Conservation (phyloP, 768 basidiomycete genomes). For the Rhodocollybia butyracea region DNA sequence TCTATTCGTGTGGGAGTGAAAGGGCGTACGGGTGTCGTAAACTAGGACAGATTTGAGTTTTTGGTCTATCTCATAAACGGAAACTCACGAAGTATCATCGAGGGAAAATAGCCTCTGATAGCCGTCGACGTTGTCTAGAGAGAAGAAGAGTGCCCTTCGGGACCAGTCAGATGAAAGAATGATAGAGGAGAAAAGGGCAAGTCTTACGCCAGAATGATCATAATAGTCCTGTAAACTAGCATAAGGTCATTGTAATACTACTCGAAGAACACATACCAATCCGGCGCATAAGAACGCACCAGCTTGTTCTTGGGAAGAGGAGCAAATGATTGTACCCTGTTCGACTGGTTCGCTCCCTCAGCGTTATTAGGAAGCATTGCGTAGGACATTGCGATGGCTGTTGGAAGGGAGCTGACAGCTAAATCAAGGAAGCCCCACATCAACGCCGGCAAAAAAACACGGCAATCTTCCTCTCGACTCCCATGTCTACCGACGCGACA, state of each 20-base stretch:
- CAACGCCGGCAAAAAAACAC: not conserved
- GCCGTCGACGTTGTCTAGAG: slow-evolving; percentile 62
- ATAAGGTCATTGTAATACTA: not conserved
- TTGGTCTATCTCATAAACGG: not conserved
- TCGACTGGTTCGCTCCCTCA: not conserved
- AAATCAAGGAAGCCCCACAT: too few relatives aligned
- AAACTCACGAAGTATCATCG: slow-evolving; percentile 66
- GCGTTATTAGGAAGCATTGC: not conserved
- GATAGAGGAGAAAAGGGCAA: not conserved
- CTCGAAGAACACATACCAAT: slow-evolving; percentile 51
- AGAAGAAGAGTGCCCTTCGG: slow-evolving; percentile 56
- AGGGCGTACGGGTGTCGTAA: slow-evolving; percentile 37
- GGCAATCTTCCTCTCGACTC: not conserved
- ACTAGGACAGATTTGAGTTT: slow-evolving; percentile 19
- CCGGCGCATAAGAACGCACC: slow-evolving; percentile 67
- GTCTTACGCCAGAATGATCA: slow-evolving; percentile 62
- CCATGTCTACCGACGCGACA: slow-evolving; percentile 4
- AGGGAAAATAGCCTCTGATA: slow-evolving; percentile 79
- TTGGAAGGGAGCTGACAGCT: not conserved
- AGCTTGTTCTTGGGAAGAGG: slow-evolving; percentile 36
- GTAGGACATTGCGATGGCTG: not conserved
- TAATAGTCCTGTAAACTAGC: slow-evolving; percentile 64
- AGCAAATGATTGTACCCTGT: slow-evolving; percentile 12
- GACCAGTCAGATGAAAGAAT: not conserved
- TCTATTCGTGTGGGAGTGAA: not conserved